These are phyloP conservation scores for Pichia exigua DNA, from an alignment of 805 yeast species.

Conservation along the genomic window DNA sequence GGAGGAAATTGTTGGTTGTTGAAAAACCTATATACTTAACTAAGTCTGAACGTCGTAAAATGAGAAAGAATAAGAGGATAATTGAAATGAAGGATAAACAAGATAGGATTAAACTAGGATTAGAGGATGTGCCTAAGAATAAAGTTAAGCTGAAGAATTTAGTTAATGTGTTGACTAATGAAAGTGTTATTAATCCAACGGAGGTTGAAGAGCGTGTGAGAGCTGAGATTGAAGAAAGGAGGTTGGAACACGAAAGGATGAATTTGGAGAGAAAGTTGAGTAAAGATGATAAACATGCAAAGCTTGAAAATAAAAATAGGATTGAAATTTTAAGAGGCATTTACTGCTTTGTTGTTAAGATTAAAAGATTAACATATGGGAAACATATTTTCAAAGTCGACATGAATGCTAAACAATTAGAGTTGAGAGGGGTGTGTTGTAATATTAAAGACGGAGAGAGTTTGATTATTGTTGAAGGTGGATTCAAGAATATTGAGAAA, in stretches of 20 bases:
- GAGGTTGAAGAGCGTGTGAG: constrained; percentile 68
- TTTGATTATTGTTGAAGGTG: constrained; percentile 71
- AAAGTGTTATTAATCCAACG: constrained; percentile 84
- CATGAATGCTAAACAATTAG: constrained; percentile 68
- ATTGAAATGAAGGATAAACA: constrained; percentile 60
- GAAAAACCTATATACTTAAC: constrained; percentile 54
- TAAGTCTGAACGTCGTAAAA: constrained; percentile 64
- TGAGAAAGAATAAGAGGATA: constrained; percentile 63
- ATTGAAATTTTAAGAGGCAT: constrained; percentile 35
- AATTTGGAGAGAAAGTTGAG: constrained; percentile 34
- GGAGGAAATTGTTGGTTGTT: constrained; percentile 39
- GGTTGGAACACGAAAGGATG: constrained; percentile 44
- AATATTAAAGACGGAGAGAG: constrained; percentile 38
- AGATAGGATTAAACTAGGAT: constrained; percentile 69
- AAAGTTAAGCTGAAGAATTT: constrained; percentile 79
- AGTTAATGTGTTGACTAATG: constrained; percentile 79
- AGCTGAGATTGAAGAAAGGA: constrained; percentile 59
- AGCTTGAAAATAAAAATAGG: constrained; percentile 28
- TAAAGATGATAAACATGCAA: constrained; percentile 13
- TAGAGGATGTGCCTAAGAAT: constrained; percentile 83
- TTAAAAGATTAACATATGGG: constrained; percentile 49
- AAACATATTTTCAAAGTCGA: constrained; percentile 70
- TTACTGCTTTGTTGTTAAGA: constrained; percentile 49
- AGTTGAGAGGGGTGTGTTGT: constrained; percentile 56
- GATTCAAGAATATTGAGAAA: constrained; percentile 49